Percentiles rank a stretch among this genome's conserved stretches.
These are phyloP conservation scores for Hemisphaericaspora nanyangensis DNA, from an alignment of 805 yeast genomes.

Conservation along the genomic window DNA sequence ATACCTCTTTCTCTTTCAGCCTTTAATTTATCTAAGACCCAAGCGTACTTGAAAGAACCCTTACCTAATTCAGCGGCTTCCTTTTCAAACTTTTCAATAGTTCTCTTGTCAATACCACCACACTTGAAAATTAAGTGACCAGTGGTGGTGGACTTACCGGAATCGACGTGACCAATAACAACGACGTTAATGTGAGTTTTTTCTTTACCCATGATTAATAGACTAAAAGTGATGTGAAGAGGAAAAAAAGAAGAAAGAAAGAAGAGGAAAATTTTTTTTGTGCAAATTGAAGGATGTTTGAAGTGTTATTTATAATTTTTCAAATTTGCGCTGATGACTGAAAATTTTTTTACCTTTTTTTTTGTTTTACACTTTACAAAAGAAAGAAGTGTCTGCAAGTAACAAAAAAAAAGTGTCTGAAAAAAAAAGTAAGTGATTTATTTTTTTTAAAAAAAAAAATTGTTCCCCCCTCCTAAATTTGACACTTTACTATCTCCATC, in stretches of 20 bases:
- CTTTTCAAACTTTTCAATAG: slow-evolving; percentile 97
- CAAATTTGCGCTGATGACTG: too few relatives aligned
- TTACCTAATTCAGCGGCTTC: slow-evolving; percentile 97
- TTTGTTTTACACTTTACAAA: not conserved
- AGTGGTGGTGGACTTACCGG: slow-evolving; percentile 88
- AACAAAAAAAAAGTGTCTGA: not conserved
- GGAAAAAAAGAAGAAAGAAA: slow-evolving; percentile 6
- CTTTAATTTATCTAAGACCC: slow-evolving; percentile 94
- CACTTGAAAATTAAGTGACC: slow-evolving; percentile 99
- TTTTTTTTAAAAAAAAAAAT: too few relatives aligned
- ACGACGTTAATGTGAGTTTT: slow-evolving; percentile 99
- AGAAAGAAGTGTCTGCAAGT: not conserved
- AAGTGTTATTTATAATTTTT: not conserved
- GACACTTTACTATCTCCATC: too few relatives aligned
- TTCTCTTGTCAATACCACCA: slow-evolving; percentile 99
- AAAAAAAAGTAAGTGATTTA: too few relatives aligned
- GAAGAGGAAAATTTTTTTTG: slow-evolving; percentile 3
- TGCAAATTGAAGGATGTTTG: not conserved
- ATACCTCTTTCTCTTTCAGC: slow-evolving; percentile 97
- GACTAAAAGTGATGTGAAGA: slow-evolving; percentile 27
- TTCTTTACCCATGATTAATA: slow-evolving; percentile 75
- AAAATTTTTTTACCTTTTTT: not conserved
- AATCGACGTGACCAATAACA: slow-evolving; percentile 99
- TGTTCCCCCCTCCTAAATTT: too few relatives aligned
- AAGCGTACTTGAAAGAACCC: slow-evolving; percentile 97